These are phyloP conservation scores for Fomitopsis serialis DNA, from an alignment of 768 basidiomycete genomes.

Conservation along the genomic window DNA sequence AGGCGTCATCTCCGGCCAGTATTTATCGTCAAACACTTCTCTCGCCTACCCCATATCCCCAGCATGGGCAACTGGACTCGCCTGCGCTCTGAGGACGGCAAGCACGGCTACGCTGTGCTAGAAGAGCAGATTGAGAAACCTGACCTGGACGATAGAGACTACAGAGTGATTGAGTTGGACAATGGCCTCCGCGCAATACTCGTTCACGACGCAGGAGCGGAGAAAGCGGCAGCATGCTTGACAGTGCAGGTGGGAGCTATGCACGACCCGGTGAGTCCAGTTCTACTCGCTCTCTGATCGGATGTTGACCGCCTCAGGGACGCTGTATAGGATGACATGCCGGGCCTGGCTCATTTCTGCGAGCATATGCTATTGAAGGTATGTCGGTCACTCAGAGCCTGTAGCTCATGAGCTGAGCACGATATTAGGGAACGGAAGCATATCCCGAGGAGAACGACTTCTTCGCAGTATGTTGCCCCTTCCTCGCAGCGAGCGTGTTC, in stretches of 20 bases:
- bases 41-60: no score
- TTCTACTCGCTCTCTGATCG: neutral
- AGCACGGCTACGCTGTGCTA: no score
- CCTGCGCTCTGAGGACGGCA: no score
- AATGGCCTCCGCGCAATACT: constrained; percentile 50
- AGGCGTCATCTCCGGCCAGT: no score
- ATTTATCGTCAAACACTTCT: no score
- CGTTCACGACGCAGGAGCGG: constrained; percentile 41
- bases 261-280: constrained; percentile 37
- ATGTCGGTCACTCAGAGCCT: constrained; percentile 7
- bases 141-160: constrained; percentile 32
- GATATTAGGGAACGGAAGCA: constrained; percentile 22
- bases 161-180: constrained; percentile 37
- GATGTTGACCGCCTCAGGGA: neutral
- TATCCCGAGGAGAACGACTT: constrained; percentile 47
- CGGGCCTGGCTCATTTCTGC: constrained; percentile 40
- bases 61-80: no score
- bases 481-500: no score
- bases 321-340: constrained; percentile 27
- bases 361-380: constrained; percentile 46
- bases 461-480: constrained; percentile 19
- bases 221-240: constrained; percentile 49
- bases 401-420: neutral
- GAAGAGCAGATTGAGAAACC: constrained; percentile 23
- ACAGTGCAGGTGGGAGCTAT: constrained; percentile 46